A percentile compares a stretch with the other conserved stretches of the same genome.
Evolutionary conservation across 768 basidiomycete species (phyloP).

Genomic region (Sistotremastrum suecicum): DNA sequence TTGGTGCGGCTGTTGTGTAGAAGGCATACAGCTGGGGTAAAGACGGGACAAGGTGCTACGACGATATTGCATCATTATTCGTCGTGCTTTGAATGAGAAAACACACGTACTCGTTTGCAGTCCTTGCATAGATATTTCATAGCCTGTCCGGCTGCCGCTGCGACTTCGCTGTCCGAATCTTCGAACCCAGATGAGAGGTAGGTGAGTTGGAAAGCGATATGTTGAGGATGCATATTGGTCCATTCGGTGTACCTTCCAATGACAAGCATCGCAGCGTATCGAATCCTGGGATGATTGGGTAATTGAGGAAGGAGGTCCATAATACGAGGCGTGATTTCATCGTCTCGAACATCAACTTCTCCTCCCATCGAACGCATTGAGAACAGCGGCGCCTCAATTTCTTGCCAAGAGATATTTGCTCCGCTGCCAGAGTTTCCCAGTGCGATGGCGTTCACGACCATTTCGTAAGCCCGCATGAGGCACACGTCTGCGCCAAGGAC

Average conservation of each 20-base stretch:
- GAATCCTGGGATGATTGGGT: constrained; percentile 80
- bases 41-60: constrained; percentile 80
- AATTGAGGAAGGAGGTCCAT: constrained; percentile 89
- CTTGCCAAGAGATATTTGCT: constrained; percentile 72
- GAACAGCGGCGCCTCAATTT: constrained; percentile 93
- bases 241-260: constrained; percentile 95
- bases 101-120: constrained; percentile 59
- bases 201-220: constrained; percentile 73
- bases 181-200: constrained; percentile 92
- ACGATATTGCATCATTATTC: constrained; percentile 2
- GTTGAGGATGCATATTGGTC: constrained; percentile 80
- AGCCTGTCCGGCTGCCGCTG: constrained; percentile 89
- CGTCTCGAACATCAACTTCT: constrained; percentile 71
- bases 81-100: not conserved
- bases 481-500: constrained; percentile 83
- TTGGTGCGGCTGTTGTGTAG: constrained; percentile 62
- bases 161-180: constrained; percentile 64
- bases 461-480: constrained; percentile 64
- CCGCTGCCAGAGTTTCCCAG: constrained; percentile 21
- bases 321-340: constrained; percentile 84
- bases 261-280: constrained; percentile 90
- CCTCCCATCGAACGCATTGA: constrained; percentile 98
- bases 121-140: constrained; percentile 96
- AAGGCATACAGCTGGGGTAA: constrained; percentile 86
- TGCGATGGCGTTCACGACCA: constrained; percentile 62